A percentile compares a stretch with the other conserved stretches of the same genome.
Conservation (phyloP, 2,329 filamentous ascomycete species). For the Elsinoe fawcettii region DNA sequence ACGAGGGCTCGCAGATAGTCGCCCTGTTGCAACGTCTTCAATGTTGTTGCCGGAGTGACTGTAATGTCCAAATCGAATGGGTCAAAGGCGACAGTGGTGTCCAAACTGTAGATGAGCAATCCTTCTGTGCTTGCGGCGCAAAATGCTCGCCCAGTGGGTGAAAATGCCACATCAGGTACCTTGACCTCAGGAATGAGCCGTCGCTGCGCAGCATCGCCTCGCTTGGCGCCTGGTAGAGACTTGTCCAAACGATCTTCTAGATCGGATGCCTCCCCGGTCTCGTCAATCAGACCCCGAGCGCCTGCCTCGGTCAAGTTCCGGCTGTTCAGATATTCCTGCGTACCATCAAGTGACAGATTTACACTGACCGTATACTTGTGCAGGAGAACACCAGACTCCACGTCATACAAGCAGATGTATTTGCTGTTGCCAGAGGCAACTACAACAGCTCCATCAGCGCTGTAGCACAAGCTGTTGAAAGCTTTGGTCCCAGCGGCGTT, state of each 20-base stretch:
- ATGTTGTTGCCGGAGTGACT: slow-evolving; percentile 69
- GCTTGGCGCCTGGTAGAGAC: slow-evolving; percentile 74
- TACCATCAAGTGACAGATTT: slow-evolving; percentile 91
- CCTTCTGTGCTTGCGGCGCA: slow-evolving; percentile 94
- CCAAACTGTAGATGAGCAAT: slow-evolving; percentile 84
- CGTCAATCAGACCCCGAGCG: slow-evolving; percentile 74
- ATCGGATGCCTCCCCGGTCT: slow-evolving; percentile 80
- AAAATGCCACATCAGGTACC: slow-evolving; percentile 77
- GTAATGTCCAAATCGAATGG: slow-evolving; percentile 93
- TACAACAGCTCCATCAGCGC: slow-evolving; percentile 82
- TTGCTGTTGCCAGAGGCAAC: slow-evolving; percentile 94
- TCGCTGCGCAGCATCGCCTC: slow-evolving; percentile 75
- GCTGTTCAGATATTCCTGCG: slow-evolving; percentile 94
- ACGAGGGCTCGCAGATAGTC: slow-evolving; percentile 88
- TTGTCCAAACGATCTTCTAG: slow-evolving; percentile 74
- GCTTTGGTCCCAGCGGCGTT: slow-evolving; percentile 85
- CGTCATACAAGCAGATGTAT: slow-evolving; percentile 96
- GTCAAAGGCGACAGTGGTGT: slow-evolving; percentile 78
- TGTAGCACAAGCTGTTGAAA: slow-evolving; percentile 83
- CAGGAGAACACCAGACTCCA: slow-evolving; percentile 78
- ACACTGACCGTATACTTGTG: slow-evolving; percentile 95
- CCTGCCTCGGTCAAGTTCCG: slow-evolving; percentile 85
- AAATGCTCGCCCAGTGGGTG: slow-evolving; percentile 81
- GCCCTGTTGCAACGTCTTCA: slow-evolving; percentile 62
- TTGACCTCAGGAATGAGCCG: slow-evolving; percentile 73